phyloP scores from a whole-genome alignment of 805 yeast species.

The Starmerella davenportii region DNA sequence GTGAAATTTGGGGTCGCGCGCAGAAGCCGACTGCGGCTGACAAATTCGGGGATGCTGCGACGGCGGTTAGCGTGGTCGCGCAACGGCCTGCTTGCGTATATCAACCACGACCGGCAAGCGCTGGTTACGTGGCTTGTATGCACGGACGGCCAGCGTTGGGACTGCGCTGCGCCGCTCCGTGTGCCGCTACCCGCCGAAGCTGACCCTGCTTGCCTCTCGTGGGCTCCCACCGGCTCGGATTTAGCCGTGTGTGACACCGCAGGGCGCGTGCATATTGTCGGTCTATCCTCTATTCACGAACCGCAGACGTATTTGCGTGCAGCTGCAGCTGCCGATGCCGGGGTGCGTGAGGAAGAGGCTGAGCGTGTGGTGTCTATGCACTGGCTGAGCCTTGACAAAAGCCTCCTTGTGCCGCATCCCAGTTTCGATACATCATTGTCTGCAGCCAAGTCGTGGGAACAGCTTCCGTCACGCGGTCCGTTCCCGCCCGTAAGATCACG shows the following conservation, averaged over 20 bases:
- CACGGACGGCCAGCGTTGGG: conserved; percentile 63
- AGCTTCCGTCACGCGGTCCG: conserved; percentile 39
- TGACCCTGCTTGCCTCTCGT: conserved; percentile 30
- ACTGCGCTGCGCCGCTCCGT: conserved; percentile 40
- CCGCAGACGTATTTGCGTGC: conserved; percentile 13
- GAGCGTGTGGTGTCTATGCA: conserved; percentile 33
- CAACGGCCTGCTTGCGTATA: conserved; percentile 68
- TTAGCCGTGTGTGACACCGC: conserved; percentile 57
- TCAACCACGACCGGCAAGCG: conserved; percentile 25
- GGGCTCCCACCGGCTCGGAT: conserved; percentile 70
- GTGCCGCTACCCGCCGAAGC: conserved; percentile 17
- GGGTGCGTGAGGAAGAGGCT: conserved; percentile 15
- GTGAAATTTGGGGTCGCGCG: too few species aligned
- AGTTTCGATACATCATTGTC: conserved; percentile 1
- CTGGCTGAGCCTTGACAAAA: conserved; percentile 64
- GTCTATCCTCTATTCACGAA: conserved; percentile 14
- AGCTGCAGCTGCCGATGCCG: conserved; percentile 18
- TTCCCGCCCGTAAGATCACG: conserved; percentile 51
- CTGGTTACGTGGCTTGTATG: conserved; percentile 53
- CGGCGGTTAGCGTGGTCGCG: conserved; percentile 16
- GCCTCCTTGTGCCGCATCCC: conserved; percentile 22
- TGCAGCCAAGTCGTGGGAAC: conserved; percentile 23
- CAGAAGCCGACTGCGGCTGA: too few species aligned
- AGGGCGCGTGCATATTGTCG: conserved; percentile 45
- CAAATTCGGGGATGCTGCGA: background rate